Percentiles rank a stretch among this genome's conserved stretches.
Evolutionary conservation across 306 rosid species (phyloP).

Genomic region (Pterocarpus macrocarpus): DNA sequence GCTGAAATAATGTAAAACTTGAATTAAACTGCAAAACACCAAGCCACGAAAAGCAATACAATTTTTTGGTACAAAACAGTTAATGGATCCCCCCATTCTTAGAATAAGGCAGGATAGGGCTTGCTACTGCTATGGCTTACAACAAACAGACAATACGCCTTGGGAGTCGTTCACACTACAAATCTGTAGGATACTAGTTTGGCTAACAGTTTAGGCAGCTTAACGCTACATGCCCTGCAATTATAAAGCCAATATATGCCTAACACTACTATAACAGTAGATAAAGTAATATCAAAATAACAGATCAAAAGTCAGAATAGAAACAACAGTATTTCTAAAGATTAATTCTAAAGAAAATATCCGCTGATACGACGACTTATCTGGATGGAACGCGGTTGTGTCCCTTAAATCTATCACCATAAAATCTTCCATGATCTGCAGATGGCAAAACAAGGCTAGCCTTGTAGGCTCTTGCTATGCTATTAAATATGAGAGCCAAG

Average conservation of each 20-base stretch:
- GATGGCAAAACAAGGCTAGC: slow-evolving; percentile 46
- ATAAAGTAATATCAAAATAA: background rate
- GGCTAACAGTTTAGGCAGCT: background rate
- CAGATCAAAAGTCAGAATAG: slow-evolving; percentile 1
- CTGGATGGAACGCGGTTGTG: slow-evolving; percentile 41
- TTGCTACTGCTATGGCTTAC: background rate
- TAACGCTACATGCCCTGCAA: background rate
- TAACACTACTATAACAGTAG: background rate
- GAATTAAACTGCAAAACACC: too few species aligned
- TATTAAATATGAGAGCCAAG: slow-evolving; percentile 47
- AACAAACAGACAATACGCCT: background rate
- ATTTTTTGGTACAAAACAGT: background rate
- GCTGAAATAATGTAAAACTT: too few species aligned
- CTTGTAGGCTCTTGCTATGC: slow-evolving; percentile 54
- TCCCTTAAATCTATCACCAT: slow-evolving; percentile 52
- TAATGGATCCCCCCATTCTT: background rate
- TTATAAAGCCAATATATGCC: background rate
- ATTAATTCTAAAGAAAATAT: slow-evolving; percentile 3
- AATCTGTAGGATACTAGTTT: background rate
- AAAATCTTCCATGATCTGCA: slow-evolving; percentile 44
- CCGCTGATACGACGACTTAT: slow-evolving; percentile 18
- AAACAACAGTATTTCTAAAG: slow-evolving; percentile 12
- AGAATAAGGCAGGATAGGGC: background rate
- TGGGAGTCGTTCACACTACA: background rate
- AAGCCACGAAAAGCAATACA: background rate